These are phyloP conservation scores for Oldenlandia corymbosa DNA, from an alignment of 257 asterid genomes.

Conservation along the genomic window DNA sequence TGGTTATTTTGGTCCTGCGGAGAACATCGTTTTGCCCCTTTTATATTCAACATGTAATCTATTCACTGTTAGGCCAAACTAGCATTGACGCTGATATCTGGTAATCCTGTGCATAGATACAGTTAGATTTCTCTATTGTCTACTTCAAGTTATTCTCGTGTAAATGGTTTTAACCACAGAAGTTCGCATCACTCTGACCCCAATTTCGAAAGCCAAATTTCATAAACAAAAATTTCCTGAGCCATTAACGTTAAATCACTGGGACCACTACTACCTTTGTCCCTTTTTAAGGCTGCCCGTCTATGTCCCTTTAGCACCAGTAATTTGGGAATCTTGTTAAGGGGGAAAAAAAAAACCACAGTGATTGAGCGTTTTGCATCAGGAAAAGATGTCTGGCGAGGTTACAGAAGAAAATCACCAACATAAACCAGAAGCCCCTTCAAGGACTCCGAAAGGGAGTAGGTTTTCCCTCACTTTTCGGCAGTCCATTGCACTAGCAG, in stretches of 20 bases:
- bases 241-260: neutral
- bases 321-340: too few species aligned
- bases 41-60: neutral
- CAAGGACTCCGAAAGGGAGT: conserved; percentile 2
- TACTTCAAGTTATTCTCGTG: too few species aligned
- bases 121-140: too few species aligned
- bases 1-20: neutral
- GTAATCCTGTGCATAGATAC: too few species aligned
- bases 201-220: too few species aligned
- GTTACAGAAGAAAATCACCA: conserved; percentile 32
- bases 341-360: neutral
- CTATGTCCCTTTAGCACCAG: too few species aligned
- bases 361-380: neutral
- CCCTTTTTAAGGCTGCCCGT: too few species aligned
- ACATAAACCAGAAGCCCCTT: conserved; percentile 16
- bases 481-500: conserved; percentile 51
- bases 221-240: too few species aligned
- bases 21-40: neutral
- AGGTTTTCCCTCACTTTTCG: conserved; percentile 40
- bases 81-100: too few species aligned
- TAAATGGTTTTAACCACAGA: conserved; percentile 10
- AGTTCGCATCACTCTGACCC: neutral
- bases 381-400: conserved; percentile 52
- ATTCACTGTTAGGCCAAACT: too few species aligned
- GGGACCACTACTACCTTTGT: neutral